A percentile compares a stretch with the other conserved stretches of the same genome.
Evolutionary conservation across 495 filamentous ascomycete species (phyloP).

Genomic region (Sabuloglossum arenarium): DNA sequence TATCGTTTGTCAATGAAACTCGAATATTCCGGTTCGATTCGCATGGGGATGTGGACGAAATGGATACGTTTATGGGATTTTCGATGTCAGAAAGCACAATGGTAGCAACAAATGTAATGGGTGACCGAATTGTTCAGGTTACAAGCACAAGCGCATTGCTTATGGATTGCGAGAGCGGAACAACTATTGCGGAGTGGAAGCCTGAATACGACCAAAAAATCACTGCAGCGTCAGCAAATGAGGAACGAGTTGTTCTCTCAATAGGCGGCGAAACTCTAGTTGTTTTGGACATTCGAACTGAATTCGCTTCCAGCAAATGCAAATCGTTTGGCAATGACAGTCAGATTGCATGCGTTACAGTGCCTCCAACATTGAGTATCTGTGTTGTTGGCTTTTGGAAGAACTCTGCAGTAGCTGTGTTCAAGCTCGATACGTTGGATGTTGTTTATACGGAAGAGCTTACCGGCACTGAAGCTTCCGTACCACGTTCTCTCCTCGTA

Average conservation of each 20-base stretch:
- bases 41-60: slow-evolving; percentile 67
- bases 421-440: slow-evolving; percentile 41
- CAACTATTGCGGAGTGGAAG: slow-evolving; percentile 46
- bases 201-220: slow-evolving; percentile 37
- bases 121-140: slow-evolving; percentile 53
- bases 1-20: slow-evolving; percentile 69
- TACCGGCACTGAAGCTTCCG: slow-evolving; percentile 28
- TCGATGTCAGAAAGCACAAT: slow-evolving; percentile 51
- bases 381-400: slow-evolving; percentile 77
- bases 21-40: slow-evolving; percentile 57
- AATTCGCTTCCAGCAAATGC: slow-evolving; percentile 31
- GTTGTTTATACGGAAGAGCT: slow-evolving; percentile 39
- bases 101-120: slow-evolving; percentile 38
- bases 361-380: slow-evolving; percentile 27
- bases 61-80: slow-evolving; percentile 52
- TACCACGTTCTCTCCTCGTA: slow-evolving; percentile 66
- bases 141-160: slow-evolving; percentile 41
- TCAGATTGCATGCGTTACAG: slow-evolving; percentile 69
- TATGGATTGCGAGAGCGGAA: slow-evolving; percentile 46
- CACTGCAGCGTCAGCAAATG: slow-evolving; percentile 57
- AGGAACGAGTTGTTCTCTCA: slow-evolving; percentile 45
- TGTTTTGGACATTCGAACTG: slow-evolving; percentile 38
- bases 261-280: slow-evolving; percentile 46
- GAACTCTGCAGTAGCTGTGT: slow-evolving; percentile 46
- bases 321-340: slow-evolving; percentile 39